Base-by-base conservation (phyloP, 139 green algal genomes). In the Micromonas pusilla region DNA sequence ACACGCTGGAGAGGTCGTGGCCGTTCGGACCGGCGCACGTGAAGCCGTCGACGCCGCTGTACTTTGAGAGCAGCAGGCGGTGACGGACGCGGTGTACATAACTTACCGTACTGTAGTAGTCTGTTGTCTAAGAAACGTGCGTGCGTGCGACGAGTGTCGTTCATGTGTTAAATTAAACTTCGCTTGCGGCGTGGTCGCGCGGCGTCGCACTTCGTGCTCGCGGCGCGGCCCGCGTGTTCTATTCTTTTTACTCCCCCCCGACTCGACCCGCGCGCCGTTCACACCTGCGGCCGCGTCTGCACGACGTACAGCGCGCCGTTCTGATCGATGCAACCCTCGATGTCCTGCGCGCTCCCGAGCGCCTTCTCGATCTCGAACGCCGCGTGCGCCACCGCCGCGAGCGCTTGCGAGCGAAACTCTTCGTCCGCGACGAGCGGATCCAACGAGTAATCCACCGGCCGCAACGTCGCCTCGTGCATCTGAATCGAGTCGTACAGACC, bases 291-390 rank as follows among this genome's bases (percentile, higher is more conserved):
- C 31, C 95, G 82, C 2, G 95, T 98, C 88, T 99, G 95, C 79
- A 99, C 95, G 2, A 99, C 88, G 3, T 87, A 93, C 52, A 99
- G 84, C 30, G 81, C 79, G 62, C 90, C 90, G 52, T 99, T 90
- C 0, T 81, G 80, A 2, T 39, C 34, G 39, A 99, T 89, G 37
- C 92, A 90, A 2, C 95, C 95, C 84, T 99, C 95, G 54, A 99
- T 89, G 78, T 99, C 94, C 85, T 98, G 72, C n/a, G 72, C 19
- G 1, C 45, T 70, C 2, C 72, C 89, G 52, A 96, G 81, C 20
- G 89, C 90, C 39, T 88, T 52, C 85, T 98, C 94, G 62, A 98
- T 93, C 26, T 90, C 90, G 2, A 82, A 30, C 19, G 76, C 81
- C 21, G 85, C 73, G 31, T 79, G 71, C 2, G 68, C 66, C 25